phyloP scores from a whole-genome alignment of 441 rosid genomes.

The Populus hybrid region DNA sequence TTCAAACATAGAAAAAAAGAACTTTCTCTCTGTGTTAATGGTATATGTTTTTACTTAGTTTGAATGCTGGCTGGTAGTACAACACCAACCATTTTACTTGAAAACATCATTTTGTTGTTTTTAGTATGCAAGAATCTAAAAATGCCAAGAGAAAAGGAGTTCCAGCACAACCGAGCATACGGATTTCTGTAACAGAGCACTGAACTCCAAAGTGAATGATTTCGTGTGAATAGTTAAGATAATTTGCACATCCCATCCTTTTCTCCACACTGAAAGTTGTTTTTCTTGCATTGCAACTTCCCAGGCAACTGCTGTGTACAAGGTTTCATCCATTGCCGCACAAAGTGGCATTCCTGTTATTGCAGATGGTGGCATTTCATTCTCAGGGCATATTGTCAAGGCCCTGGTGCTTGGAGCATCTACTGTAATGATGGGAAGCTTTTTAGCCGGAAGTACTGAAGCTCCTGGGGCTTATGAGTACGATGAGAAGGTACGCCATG shows the following conservation, averaged over 20 bases:
- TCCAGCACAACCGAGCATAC: neutral
- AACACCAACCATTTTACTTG: neutral
- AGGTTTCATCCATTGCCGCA: slow-evolving; percentile 78
- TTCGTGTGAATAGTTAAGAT: neutral
- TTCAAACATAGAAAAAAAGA: no score
- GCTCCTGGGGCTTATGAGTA: slow-evolving; percentile 66
- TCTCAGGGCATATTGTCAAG: slow-evolving; percentile 86
- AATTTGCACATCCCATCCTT: neutral
- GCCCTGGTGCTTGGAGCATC: slow-evolving; percentile 84
- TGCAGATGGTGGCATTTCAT: slow-evolving; percentile 95
- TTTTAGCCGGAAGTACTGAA: slow-evolving; percentile 86
- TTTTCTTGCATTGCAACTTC: slow-evolving; percentile 16
- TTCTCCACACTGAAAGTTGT: no score
- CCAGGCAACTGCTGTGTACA: slow-evolving; percentile 94
- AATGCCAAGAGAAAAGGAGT: neutral
- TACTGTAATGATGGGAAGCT: slow-evolving; percentile 92
- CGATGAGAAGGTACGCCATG: slow-evolving; percentile 42
- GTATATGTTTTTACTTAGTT: neutral
- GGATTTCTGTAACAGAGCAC: neutral
- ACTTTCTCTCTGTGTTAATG: neutral
- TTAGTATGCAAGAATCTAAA: neutral
- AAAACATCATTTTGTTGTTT: neutral
- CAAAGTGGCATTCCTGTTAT: slow-evolving; percentile 71
- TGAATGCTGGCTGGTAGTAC: neutral
- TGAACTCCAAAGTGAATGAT: neutral